A percentile compares a stretch with the other conserved stretches of the same genome.
These are phyloP conservation scores for Ramaria rubella DNA, from an alignment of 768 basidiomycete genomes.

Conservation along the genomic window DNA sequence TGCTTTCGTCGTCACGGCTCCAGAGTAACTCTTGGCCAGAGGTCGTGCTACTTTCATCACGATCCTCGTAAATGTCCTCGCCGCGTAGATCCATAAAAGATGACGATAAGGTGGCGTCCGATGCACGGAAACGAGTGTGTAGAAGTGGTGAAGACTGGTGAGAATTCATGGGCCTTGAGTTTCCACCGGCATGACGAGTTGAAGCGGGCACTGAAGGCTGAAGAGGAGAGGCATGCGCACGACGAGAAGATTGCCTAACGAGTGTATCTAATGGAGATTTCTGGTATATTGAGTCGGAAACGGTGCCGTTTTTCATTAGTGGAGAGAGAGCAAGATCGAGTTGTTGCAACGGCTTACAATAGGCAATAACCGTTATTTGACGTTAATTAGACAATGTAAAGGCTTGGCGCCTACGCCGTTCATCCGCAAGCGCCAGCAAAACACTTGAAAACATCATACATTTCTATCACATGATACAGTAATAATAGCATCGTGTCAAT, in stretches of 20 bases:
- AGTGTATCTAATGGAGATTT: conserved; percentile 57
- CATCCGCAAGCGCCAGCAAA: neutral
- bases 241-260: conserved; percentile 45
- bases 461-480: neutral
- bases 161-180: neutral
- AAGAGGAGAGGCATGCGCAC: conserved; percentile 13
- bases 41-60: conserved; percentile 21
- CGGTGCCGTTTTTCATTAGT: neutral
- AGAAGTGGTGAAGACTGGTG: conserved; percentile 41
- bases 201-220: neutral
- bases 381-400: neutral
- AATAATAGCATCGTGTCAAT: neutral
- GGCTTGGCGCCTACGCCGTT: neutral
- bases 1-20: conserved; percentile 31
- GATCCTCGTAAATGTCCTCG: conserved; percentile 25
- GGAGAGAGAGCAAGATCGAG: neutral
- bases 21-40: neutral
- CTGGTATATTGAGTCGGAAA: conserved; percentile 21
- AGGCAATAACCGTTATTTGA: no score
- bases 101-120: conserved; percentile 29
- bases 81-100: conserved; percentile 28
- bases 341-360: neutral
- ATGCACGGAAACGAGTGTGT: conserved; percentile 42
- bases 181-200: neutral
- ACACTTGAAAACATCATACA: neutral